Percentiles rank a stretch among this genome's conserved stretches.
These are phyloP conservation scores for Colletotrichum lini DNA, from an alignment of 2,329 filamentous ascomycete genomes.

Conservation along the genomic window DNA sequence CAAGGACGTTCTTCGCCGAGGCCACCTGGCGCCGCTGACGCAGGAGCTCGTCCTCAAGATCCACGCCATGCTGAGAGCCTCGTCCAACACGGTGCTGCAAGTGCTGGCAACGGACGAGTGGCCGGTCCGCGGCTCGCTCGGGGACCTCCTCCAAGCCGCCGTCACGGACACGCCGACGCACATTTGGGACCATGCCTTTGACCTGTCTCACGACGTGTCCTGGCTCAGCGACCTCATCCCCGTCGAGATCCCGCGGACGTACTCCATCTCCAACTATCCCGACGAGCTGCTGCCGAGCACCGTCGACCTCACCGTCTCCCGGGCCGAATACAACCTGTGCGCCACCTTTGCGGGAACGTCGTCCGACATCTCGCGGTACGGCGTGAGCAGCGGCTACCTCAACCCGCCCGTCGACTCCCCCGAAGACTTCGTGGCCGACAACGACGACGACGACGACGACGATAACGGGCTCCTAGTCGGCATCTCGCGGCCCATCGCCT, in stretches of 20 bases:
- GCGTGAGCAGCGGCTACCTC: slow-evolving; percentile 68
- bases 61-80: slow-evolving; percentile 63
- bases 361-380: slow-evolving; percentile 53
- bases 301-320: slow-evolving; percentile 66
- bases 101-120: slow-evolving; percentile 65
- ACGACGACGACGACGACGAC: slow-evolving; percentile 48
- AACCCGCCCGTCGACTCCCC: slow-evolving; percentile 60
- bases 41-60: slow-evolving; percentile 65
- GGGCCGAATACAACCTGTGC: slow-evolving; percentile 65
- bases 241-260: slow-evolving; percentile 66
- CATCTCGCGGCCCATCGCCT: slow-evolving; percentile 65
- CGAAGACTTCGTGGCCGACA: slow-evolving; percentile 52
- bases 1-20: slow-evolving; percentile 64
- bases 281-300: slow-evolving; percentile 66
- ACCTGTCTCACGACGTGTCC: slow-evolving; percentile 56
- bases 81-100: slow-evolving; percentile 64
- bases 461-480: slow-evolving; percentile 67
- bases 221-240: slow-evolving; percentile 64
- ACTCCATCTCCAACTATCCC: slow-evolving; percentile 66
- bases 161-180: slow-evolving; percentile 62
- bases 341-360: slow-evolving; percentile 55
- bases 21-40: slow-evolving; percentile 66
- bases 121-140: slow-evolving; percentile 65
- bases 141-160: slow-evolving; percentile 64
- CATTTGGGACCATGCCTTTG: slow-evolving; percentile 67